A percentile compares a stretch with the other conserved stretches of the same genome.
Evolutionary conservation across 73 alveolate species (phyloP).

Genomic region (Durusdinium trenchii): DNA sequence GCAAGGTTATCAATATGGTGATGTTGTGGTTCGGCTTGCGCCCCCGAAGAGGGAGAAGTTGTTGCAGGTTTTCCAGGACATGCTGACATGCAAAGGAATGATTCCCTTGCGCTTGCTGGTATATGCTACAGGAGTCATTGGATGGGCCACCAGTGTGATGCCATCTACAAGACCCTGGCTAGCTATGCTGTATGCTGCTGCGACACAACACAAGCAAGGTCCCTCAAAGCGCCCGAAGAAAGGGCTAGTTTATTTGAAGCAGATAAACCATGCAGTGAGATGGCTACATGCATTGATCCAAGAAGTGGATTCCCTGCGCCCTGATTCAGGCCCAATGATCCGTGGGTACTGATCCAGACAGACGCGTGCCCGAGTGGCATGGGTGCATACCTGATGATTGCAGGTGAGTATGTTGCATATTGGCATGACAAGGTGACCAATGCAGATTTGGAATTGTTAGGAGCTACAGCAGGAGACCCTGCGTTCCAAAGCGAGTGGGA

Average conservation of each 20-base stretch:
- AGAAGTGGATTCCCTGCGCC: neutral
- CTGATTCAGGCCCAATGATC: neutral
- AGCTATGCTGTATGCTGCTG: neutral
- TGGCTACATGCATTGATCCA: neutral
- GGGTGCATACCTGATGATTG: neutral
- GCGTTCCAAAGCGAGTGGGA: neutral
- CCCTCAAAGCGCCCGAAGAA: neutral
- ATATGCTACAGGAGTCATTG: neutral
- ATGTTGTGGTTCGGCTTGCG: neutral
- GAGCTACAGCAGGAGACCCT: neutral
- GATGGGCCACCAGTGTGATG: neutral
- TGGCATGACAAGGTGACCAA: neutral
- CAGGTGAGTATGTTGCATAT: neutral
- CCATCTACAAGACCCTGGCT: neutral
- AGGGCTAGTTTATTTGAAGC: neutral
- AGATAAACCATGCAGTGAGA: neutral
- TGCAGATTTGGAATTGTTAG: neutral
- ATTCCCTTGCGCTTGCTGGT: neutral
- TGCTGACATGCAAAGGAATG: neutral
- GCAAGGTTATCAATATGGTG: neutral
- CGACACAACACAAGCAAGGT: neutral
- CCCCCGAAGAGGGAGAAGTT: neutral
- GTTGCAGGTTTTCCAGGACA: neutral
- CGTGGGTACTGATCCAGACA: neutral
- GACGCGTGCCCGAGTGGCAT: slow-evolving; percentile 20